These are phyloP conservation scores for Jimgerdemannia lactiflua DNA, from an alignment of 192 early-diverging fungal species.

Conservation along the genomic window DNA sequence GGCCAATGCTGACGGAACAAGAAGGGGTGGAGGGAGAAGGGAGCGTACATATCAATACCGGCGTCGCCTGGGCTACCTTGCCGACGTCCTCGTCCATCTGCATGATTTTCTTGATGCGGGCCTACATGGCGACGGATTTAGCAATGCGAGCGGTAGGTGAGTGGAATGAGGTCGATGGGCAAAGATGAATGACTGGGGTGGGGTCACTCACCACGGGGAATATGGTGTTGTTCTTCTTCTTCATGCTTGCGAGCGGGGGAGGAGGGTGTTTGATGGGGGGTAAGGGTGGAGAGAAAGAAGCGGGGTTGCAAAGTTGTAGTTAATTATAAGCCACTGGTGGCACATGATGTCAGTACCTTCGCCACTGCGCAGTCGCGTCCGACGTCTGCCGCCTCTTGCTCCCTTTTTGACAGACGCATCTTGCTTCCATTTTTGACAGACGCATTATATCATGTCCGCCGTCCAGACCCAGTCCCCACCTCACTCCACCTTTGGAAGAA, in stretches of 20 bases:
- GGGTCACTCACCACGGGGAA: slow-evolving; percentile 79
- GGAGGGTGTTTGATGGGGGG: too few species aligned
- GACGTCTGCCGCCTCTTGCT: too few species aligned
- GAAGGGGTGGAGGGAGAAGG: background rate
- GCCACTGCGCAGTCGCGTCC: too few species aligned
- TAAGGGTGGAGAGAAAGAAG: too few species aligned
- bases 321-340: too few species aligned
- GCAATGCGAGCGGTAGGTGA: background rate
- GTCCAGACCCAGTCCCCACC: too few species aligned
- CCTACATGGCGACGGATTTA: slow-evolving; percentile 46
- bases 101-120: slow-evolving; percentile 99
- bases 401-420: too few species aligned
- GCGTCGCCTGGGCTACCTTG: slow-evolving; percentile 96
- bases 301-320: too few species aligned
- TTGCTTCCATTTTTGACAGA: too few species aligned
- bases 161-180: background rate
- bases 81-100: slow-evolving; percentile 99
- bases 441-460: too few species aligned
- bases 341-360: too few species aligned
- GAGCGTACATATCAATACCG: slow-evolving; percentile 85
- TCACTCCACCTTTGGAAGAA: too few species aligned
- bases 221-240: slow-evolving; percentile 90
- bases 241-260: background rate
- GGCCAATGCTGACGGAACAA: background rate
- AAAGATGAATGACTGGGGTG: background rate